phyloP scores from a whole-genome alignment of 345 rosid species.

The Sonneratia caseolaris region DNA sequence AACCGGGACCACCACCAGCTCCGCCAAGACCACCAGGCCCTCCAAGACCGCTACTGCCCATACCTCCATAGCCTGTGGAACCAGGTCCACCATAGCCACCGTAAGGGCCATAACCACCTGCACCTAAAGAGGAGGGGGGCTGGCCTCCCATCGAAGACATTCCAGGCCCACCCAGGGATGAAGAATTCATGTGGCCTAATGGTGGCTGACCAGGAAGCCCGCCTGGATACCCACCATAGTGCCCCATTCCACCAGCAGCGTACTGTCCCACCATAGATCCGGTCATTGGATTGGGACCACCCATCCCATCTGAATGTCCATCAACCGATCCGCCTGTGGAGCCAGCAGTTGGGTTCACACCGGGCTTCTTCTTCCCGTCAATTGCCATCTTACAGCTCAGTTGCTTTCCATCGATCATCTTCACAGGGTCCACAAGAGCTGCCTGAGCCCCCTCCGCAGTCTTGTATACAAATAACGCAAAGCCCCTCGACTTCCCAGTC shows the following conservation, averaged over 20 bases:
- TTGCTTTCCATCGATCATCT: constrained; percentile 62
- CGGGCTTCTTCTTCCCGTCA: constrained; percentile 68
- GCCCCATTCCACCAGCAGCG: constrained; percentile 15
- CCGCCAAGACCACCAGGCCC: constrained; percentile 3
- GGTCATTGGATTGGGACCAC: constrained; percentile 11
- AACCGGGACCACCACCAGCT: constrained; percentile 18
- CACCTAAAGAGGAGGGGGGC: constrained; percentile 35
- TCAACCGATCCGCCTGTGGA: constrained; percentile 13
- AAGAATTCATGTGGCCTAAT: constrained; percentile 36
- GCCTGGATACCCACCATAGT: constrained; percentile 45
- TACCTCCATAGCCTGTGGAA: constrained; percentile 24
- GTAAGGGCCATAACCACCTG: constrained; percentile 47
- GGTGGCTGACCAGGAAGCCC: constrained; percentile 23
- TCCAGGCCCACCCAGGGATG: constrained; percentile 25
- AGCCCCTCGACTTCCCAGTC: constrained; percentile 79
- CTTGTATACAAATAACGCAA: constrained; percentile 78
- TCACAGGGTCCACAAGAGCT: constrained; percentile 62
- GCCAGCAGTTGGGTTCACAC: constrained; percentile 18
- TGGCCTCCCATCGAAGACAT: constrained; percentile 12
- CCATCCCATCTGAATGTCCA: constrained; percentile 52
- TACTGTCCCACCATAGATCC: constrained; percentile 13
- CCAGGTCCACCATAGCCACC: constrained; percentile 58
- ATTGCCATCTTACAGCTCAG: constrained; percentile 63
- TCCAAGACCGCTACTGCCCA: constrained; percentile 9
- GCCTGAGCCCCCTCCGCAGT: constrained; percentile 67